Percentiles rank a stretch among this genome's conserved stretches.
Evolutionary conservation across 768 basidiomycete species (phyloP).

Genomic region (Sporobolomyces roseus): DNA sequence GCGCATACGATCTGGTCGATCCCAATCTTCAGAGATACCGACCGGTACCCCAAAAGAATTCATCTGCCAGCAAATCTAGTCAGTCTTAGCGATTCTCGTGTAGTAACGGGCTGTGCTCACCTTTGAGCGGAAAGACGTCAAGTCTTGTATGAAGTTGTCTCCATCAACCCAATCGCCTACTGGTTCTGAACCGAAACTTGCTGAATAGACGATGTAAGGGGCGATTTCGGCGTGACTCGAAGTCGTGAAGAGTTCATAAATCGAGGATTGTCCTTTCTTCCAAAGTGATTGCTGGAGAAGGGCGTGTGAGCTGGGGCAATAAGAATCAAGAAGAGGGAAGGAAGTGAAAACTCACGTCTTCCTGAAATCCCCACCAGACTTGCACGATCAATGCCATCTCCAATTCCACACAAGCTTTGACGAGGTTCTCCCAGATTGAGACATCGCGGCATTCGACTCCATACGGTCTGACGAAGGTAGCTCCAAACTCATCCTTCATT

Average conservation of each 20-base stretch:
- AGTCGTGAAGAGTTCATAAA: slow-evolving; percentile 29
- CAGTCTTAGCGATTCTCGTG: too few relatives aligned
- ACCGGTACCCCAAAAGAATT: slow-evolving; percentile 31
- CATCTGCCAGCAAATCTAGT: slow-evolving; percentile 5
- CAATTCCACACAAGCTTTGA: slow-evolving; percentile 29
- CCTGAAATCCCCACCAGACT: slow-evolving; percentile 23
- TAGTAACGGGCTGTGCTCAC: neutral
- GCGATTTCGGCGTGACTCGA: slow-evolving; percentile 22
- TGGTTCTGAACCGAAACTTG: slow-evolving; percentile 40
- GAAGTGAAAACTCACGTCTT: neutral
- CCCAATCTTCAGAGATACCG: slow-evolving; percentile 42
- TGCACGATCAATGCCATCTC: slow-evolving; percentile 28
- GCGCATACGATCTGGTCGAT: slow-evolving; percentile 27
- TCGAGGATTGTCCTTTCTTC: slow-evolving; percentile 16
- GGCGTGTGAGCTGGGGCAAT: too few relatives aligned
- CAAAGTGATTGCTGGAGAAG: slow-evolving; percentile 20
- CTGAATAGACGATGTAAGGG: slow-evolving; percentile 41
- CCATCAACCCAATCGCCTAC: slow-evolving; percentile 41
- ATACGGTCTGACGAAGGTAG: slow-evolving; percentile 40
- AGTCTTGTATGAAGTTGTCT: neutral
- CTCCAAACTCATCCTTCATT: slow-evolving; percentile 41
- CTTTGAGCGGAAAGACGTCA: neutral
- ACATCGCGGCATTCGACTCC: slow-evolving; percentile 35
- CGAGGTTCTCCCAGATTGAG: slow-evolving; percentile 34
- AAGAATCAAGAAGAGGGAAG: neutral